These are phyloP conservation scores for Backusella liffmaniae DNA, from an alignment of 192 early-diverging fungal genomes.

Conservation along the genomic window DNA sequence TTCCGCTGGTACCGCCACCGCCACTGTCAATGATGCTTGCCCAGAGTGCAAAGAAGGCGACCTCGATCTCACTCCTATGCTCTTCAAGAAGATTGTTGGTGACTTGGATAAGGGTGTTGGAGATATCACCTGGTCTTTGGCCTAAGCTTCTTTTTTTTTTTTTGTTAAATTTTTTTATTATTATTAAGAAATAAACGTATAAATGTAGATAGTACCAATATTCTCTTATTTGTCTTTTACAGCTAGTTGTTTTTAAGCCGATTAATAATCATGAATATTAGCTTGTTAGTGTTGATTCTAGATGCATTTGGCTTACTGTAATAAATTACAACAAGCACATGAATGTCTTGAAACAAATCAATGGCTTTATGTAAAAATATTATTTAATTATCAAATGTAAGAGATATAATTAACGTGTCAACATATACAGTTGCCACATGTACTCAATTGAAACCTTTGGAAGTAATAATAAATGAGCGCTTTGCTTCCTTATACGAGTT, in stretches of 20 bases:
- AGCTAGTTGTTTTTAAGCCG: neutral
- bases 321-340: neutral
- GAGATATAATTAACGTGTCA: neutral
- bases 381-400: neutral
- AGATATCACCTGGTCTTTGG: conserved; percentile 52
- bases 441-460: neutral
- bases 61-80: conserved; percentile 50
- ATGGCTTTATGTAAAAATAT: neutral
- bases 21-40: conserved; percentile 52
- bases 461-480: neutral
- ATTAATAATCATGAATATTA: neutral
- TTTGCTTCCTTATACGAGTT: neutral
- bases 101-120: conserved; percentile 44
- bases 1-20: conserved; percentile 45
- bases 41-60: conserved; percentile 47
- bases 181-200: neutral
- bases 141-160: conserved; percentile 14
- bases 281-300: neutral
- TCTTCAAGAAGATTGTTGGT: conserved; percentile 51
- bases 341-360: neutral
- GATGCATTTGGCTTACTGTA: neutral
- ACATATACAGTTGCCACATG: neutral
- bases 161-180: conserved; percentile 1
- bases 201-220: conserved; percentile 1
- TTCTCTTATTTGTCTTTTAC: neutral